Conservation (phyloP, 345 rosid genomes). For the Pseudoturritis turrita region DNA sequence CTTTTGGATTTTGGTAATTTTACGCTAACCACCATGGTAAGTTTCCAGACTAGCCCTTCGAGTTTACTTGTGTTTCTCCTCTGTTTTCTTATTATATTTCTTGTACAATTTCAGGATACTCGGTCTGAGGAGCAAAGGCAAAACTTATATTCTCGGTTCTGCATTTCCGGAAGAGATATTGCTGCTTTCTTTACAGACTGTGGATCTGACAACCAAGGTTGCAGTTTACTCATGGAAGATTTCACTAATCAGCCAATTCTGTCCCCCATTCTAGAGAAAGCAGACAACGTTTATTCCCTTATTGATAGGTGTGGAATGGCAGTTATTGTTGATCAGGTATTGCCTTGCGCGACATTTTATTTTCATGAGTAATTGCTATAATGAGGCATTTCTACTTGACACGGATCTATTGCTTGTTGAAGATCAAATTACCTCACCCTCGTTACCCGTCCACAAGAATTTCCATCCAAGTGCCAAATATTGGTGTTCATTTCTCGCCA, state of each 20-base stretch:
- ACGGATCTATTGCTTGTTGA: conserved; percentile 19
- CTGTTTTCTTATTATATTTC: conserved; percentile 23
- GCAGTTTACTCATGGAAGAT: conserved; percentile 39
- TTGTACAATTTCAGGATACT: conserved; percentile 53
- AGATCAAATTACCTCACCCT: conserved; percentile 89
- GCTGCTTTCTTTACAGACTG: conserved; percentile 86
- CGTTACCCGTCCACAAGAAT: conserved; percentile 84
- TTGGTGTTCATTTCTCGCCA: conserved; percentile 93
- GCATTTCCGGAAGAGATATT: conserved; percentile 92
- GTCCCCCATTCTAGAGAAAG: conserved; percentile 43
- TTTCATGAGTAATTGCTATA: conserved; percentile 13
- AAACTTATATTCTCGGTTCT: conserved; percentile 83
- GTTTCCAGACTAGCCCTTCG: conserved; percentile 27
- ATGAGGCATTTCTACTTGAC: conserved; percentile 12
- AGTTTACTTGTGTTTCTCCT: conserved; percentile 17
- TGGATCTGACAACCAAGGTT: conserved; percentile 45
- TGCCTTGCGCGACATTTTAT: conserved; percentile 9
- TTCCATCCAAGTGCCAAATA: conserved; percentile 94
- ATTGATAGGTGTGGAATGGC: conserved; percentile 96
- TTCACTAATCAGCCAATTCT: conserved; percentile 36
- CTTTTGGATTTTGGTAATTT: conserved; percentile 97
- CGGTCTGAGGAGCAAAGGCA: conserved; percentile 72
- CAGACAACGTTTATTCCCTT: conserved; percentile 59
- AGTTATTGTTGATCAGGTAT: conserved; percentile 95
- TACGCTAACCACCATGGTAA: conserved; percentile 78